Evolutionary conservation across 75 land plant genomes (phyloP), one percentile per base, ranked within the genome.

Genomic region (Selaginella tamariscina): DNA sequence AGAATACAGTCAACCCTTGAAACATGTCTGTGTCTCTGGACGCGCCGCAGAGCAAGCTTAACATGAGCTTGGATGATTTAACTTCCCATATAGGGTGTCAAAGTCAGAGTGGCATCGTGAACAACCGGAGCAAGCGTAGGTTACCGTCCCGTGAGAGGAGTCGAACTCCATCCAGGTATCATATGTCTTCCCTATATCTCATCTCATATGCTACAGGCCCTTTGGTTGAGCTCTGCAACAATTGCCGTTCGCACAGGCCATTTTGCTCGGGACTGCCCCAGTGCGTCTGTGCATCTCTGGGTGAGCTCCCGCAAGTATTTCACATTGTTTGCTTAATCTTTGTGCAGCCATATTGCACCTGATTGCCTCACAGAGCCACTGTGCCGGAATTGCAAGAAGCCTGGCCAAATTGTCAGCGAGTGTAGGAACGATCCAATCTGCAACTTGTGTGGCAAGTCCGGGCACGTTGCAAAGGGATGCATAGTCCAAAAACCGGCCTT

Each of bases 401-500:
- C 96, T 31, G 97, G 97, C 0, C 97, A 91, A 68, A 78, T 77
- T 74, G 91, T 96, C 0, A 83, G 76, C 65, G 78, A 67, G 24
- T 93, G 98, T 67, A 81, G 79, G 18, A 93, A 91, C 71, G 96
- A 93, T 64, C 86, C 91, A n/a, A 80, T 93, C 63, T 93, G 98
- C 78, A 87, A 88, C 70, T 72, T 81, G 26, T 93, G 98, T 62
- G 87, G 91, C 23, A 89, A 87, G 75, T 66, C 83, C 57, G 98
- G 98, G 28, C 98, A 93, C 66, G 77, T 73, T 24, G 84, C 98
- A 0, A 81, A 81, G 69, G 89, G 87, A 13, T 91, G 97, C 75
- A 30, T 73, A 1, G 78, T 70, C 24, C 94, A 84, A 23, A 72
- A 27, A 49, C 74, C 2, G 83, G 82, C 0, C 85, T 87, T 31